Evolutionary conservation across 2,329 filamentous ascomycete species (phyloP), one percentile per base, ranked within the genome.

Genomic region (Cladophialophora exuberans): DNA sequence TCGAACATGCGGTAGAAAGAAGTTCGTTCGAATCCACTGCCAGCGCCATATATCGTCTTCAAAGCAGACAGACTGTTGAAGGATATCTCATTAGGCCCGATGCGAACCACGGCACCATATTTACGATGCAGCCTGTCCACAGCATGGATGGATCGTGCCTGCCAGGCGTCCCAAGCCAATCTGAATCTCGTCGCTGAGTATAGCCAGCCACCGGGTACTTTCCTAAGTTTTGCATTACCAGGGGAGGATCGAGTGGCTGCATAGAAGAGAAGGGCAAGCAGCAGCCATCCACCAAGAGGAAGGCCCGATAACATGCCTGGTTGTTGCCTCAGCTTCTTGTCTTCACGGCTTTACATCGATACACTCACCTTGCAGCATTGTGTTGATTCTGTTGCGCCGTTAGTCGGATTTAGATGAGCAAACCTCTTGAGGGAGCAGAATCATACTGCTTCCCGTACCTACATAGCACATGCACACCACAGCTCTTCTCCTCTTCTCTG

Each of bases 231-330:
- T 31, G 49, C 39, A 30, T 30, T 22, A 35, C 48, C 31, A n/a
- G 44, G 36, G 28, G 28, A 43, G 6, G 52, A 36, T 2, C 31
- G 17, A 25, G 39, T 39, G n/a, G 41, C 33, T 11, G 39, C 28
- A 35, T 33, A 58, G 33, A 54, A 25, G 17, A 50, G 20, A 13
- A 47, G 20, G 25, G 30, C 41, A 30, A 58, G 23, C 23, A 49
- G 17, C 18, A 58, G 17, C 55, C 58, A 58, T n/a, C 50, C 20
- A 6, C 26, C 26, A 25, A 53, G 7, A 10, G 58, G 55, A 9
- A 54, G 7, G 22, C 38, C 80, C 88, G 0, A 85, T 88, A 64
- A 97, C 88, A 1, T 73, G 79, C 10, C 82, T 99, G 2, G 92
- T 20, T 83, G 84, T 44, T 80, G 81, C 84, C 97, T 72, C 85